Evolutionary conservation across 2,329 filamentous ascomycete species (phyloP).

Genomic region (Trichoderma asperellum): DNA sequence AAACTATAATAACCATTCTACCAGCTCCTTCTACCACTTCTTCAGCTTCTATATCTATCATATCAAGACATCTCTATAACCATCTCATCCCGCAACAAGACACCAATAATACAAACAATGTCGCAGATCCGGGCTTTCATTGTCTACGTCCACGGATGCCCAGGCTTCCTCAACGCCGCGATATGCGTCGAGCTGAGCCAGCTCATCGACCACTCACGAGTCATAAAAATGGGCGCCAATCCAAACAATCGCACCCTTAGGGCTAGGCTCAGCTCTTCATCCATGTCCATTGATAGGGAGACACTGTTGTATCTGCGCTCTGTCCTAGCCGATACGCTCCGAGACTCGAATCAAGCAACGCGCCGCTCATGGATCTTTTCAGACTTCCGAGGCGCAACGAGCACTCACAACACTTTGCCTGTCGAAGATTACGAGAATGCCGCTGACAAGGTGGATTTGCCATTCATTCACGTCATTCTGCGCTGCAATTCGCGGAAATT

Average conservation of each 20-base stretch:
- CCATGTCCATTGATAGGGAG: rapidly evolving
- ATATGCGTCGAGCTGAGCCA: background rate
- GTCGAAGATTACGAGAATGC: background rate
- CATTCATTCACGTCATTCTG: background rate
- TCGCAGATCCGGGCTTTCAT: background rate
- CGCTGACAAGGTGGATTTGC: background rate
- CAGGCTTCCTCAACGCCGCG: background rate
- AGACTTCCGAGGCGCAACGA: background rate
- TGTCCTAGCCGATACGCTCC: background rate
- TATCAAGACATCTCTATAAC: background rate
- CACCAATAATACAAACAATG: background rate
- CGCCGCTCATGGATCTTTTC: background rate
- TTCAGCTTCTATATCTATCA: background rate
- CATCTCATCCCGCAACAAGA: background rate
- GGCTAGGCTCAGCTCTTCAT: too few species aligned
- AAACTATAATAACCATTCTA: background rate
- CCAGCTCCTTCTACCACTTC: too few species aligned
- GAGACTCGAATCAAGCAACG: background rate
- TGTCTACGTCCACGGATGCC: background rate
- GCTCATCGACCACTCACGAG: background rate
- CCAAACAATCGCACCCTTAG: background rate
- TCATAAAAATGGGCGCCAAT: background rate
- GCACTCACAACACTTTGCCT: background rate
- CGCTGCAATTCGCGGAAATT: background rate
- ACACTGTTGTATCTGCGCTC: background rate